These are phyloP conservation scores for Vitis amurensis DNA, from an alignment of 164 flowering plant genomes.

Conservation along the genomic window DNA sequence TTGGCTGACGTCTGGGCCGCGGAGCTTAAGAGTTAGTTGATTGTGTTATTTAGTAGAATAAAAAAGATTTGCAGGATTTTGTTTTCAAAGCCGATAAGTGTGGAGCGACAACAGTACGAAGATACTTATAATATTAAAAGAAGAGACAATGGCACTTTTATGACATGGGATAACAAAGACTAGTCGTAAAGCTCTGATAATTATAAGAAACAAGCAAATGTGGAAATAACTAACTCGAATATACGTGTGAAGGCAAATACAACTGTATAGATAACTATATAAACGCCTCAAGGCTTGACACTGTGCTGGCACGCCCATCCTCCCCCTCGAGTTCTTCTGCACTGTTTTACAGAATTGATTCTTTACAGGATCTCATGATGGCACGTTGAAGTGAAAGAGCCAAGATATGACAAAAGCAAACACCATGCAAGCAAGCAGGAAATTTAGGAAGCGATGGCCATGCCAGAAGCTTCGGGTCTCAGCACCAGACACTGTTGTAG, in stretches of 20 bases:
- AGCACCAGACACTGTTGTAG: slow-evolving; percentile 29
- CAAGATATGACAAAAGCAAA: slow-evolving; percentile 93
- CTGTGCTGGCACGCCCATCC: not conserved
- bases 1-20: no score
- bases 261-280: slow-evolving; percentile 1
- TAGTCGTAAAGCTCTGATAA: slow-evolving; percentile 11
- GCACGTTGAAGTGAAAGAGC: slow-evolving; percentile 92
- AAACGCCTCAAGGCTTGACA: slow-evolving; percentile 10
- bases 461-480: slow-evolving; percentile 68
- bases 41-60: no score
- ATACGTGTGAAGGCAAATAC: not conserved
- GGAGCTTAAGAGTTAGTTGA: no score
- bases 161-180: slow-evolving; percentile 1
- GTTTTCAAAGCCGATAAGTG: no score
- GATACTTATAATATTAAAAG: not conserved
- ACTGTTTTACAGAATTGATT: not conserved
- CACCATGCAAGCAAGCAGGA: slow-evolving; percentile 85
- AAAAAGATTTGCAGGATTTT: no score
- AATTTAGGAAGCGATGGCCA: slow-evolving; percentile 82
- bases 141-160: slow-evolving; percentile 3
- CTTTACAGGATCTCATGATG: slow-evolving; percentile 31
- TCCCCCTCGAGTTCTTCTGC: not conserved
- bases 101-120: not conserved
- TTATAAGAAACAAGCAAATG: slow-evolving; percentile 8
- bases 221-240: slow-evolving; percentile 1